Evolutionary conservation across 805 yeast genomes (phyloP).

Genomic region (Nakazawaea anatomiae): DNA sequence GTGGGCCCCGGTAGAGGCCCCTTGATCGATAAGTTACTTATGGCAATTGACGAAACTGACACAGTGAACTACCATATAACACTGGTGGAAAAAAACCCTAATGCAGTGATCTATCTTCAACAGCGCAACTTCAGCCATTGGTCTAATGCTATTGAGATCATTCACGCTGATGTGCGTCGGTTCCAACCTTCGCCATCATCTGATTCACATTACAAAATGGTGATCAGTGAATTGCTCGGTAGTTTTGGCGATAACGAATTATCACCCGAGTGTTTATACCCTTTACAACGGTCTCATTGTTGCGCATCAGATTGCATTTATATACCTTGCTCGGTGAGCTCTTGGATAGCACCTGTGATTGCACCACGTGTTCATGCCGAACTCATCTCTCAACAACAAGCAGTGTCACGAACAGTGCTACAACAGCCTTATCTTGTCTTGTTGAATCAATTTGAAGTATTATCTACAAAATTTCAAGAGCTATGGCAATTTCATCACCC

Average conservation of each 20-base stretch:
- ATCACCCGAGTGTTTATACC: constrained; percentile 71
- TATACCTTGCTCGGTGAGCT: constrained; percentile 56
- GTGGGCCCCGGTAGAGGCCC: constrained; percentile 93
- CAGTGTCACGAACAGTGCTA: constrained; percentile 6
- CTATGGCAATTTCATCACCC: constrained; percentile 58
- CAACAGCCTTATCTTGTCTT: constrained; percentile 24
- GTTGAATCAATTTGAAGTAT: constrained; percentile 28
- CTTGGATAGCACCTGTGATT: constrained; percentile 62
- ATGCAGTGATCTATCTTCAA: constrained; percentile 46
- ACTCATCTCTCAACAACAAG: constrained; percentile 12
- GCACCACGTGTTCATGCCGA: constrained; percentile 45
- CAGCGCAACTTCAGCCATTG: constrained; percentile 46
- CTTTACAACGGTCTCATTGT: constrained; percentile 29
- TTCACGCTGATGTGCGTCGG: constrained; percentile 53
- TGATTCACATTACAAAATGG: constrained; percentile 39
- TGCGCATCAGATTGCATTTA: constrained; percentile 45
- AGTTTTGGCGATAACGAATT: constrained; percentile 92
- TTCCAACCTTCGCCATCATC: constrained; percentile 12
- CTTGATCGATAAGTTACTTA: constrained; percentile 48
- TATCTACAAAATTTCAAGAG: constrained; percentile 41
- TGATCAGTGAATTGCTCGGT: constrained; percentile 80
- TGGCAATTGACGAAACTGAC: constrained; percentile 30
- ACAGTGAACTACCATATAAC: constrained; percentile 26
- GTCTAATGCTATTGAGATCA: constrained; percentile 44
- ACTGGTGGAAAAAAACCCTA: constrained; percentile 70